Conservation (phyloP, 108 stramenopile species). For the Fragilariopsis cylindrus region DNA sequence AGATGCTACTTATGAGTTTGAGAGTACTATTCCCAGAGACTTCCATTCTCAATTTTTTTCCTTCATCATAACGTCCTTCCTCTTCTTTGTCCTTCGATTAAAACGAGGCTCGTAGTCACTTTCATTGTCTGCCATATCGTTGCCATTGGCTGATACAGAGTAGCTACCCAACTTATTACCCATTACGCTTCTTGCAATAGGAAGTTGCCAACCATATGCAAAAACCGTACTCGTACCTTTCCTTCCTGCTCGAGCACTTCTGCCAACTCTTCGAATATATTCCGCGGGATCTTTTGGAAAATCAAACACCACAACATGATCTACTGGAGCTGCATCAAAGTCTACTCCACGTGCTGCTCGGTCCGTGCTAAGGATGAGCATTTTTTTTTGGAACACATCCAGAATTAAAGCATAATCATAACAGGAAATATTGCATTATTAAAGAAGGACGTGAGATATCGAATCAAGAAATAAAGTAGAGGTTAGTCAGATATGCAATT, state of each 20-base stretch:
- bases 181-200: slow-evolving; percentile 79
- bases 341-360: slow-evolving; percentile 95
- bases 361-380: slow-evolving; percentile 65
- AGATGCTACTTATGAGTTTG: too few relatives aligned
- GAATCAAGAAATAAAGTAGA: too few relatives aligned
- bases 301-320: slow-evolving; percentile 94
- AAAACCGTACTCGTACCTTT: slow-evolving; percentile 84
- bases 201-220: slow-evolving; percentile 87
- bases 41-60: slow-evolving; percentile 50
- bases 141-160: slow-evolving; percentile 26
- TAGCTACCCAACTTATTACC: slow-evolving; percentile 45
- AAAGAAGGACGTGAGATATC: too few relatives aligned
- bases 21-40: slow-evolving; percentile 40
- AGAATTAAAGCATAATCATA: too few relatives aligned
- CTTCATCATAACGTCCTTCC: slow-evolving; percentile 35
- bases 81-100: slow-evolving; percentile 20
- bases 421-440: too few relatives aligned
- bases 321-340: slow-evolving; percentile 82
- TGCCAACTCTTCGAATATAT: slow-evolving; percentile 89
- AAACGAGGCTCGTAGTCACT: slow-evolving; percentile 23
- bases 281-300: slow-evolving; percentile 95
- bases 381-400: too few relatives aligned
- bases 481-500: too few relatives aligned
- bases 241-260: slow-evolving; percentile 93
- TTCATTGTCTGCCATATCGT: slow-evolving; percentile 33